phyloP scores from a whole-genome alignment of 345 rosid genomes.

The Xanthoceras sorbifolium region DNA sequence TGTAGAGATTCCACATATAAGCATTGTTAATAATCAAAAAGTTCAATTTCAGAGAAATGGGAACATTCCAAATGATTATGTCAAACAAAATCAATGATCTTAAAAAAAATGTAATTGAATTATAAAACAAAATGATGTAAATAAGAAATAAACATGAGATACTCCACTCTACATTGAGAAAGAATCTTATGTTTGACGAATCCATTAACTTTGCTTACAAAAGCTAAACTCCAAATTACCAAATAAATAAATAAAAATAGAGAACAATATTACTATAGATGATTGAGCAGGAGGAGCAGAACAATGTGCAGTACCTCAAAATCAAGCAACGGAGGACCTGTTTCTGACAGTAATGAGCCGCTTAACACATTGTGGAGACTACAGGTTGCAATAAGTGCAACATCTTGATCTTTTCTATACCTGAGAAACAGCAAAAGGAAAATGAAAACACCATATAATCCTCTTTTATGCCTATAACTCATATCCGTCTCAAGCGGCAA shows the following conservation, averaged over 20 bases:
- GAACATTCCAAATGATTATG: slow-evolving; percentile 2
- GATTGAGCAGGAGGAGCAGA: slow-evolving; percentile 3
- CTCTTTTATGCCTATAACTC: neutral
- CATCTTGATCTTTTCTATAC: slow-evolving; percentile 85
- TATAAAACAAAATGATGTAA: neutral
- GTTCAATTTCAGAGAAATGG: neutral
- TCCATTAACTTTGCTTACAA: neutral
- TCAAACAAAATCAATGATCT: slow-evolving; percentile 5
- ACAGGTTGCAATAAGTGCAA: slow-evolving; percentile 77
- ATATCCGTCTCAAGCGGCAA: neutral
- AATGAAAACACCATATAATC: slow-evolving; percentile 15
- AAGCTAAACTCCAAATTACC: slow-evolving; percentile 1
- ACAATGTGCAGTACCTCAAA: slow-evolving; percentile 67
- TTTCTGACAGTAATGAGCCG: slow-evolving; percentile 79
- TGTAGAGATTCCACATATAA: neutral
- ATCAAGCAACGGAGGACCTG: slow-evolving; percentile 96
- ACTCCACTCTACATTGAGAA: neutral
- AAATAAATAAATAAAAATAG: neutral
- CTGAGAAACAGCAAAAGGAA: slow-evolving; percentile 37
- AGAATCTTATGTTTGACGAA: neutral
- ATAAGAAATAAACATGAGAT: neutral
- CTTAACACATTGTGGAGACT: slow-evolving; percentile 78
- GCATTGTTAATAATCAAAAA: neutral
- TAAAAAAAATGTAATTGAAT: neutral
- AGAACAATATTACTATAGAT: neutral